phyloP scores from a whole-genome alignment of 2,329 filamentous ascomycete genomes.

The Fusarium continuum region DNA sequence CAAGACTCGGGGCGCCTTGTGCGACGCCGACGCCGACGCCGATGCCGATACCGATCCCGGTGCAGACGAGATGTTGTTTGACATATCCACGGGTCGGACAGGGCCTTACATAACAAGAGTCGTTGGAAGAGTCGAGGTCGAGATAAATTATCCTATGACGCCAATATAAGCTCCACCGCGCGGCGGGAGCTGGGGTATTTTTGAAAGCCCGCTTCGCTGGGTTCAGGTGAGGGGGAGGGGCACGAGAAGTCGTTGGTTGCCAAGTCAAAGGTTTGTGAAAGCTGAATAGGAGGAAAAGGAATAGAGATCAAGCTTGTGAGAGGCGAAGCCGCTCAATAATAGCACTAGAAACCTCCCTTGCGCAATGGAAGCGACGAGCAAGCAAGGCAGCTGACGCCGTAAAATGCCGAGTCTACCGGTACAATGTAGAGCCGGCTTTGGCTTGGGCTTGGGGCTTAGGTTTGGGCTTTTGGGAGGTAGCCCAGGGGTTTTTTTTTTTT shows the following conservation, averaged over 20 bases:
- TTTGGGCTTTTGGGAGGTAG: conserved; percentile 12
- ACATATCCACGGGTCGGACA: conserved; percentile 44
- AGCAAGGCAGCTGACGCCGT: conserved; percentile 24
- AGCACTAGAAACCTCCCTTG: background rate
- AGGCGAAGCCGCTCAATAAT: background rate
- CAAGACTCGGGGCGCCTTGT: conserved; percentile 58
- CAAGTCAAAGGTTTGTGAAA: background rate
- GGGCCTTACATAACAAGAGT: conserved; percentile 45
- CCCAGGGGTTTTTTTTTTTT: conserved; percentile 7
- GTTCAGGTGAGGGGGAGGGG: conserved; percentile 38
- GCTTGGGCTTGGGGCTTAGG: too few relatives aligned
- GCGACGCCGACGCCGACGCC: conserved; percentile 37
- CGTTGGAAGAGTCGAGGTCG: conserved; percentile 12
- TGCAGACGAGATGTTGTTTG: conserved; percentile 42
- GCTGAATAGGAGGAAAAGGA: background rate
- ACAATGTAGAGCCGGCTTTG: conserved; percentile 19
- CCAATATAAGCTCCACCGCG: conserved; percentile 22
- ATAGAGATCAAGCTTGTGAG: background rate
- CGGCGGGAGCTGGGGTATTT: conserved; percentile 17
- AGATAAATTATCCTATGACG: conserved; percentile 38
- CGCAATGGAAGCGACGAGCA: conserved; percentile 1
- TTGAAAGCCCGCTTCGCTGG: conserved; percentile 17
- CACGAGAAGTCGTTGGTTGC: background rate
- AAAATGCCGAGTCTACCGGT: conserved; percentile 27
- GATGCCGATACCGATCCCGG: conserved; percentile 18